phyloP scores from a whole-genome alignment of 768 basidiomycete species.

The Coprinopsis strossmayeri region DNA sequence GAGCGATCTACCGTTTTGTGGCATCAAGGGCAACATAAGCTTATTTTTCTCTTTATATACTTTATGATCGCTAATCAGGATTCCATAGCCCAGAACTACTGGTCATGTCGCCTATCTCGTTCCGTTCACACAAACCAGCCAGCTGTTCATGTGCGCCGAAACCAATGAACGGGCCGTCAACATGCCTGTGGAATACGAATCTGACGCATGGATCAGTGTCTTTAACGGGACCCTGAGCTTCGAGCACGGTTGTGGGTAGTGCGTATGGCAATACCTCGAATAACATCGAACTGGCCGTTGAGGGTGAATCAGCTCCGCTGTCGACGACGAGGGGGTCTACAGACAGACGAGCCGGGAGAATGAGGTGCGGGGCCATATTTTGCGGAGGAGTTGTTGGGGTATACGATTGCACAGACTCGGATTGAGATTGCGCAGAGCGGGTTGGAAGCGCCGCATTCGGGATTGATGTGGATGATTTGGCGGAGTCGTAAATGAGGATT shows the following conservation, averaged over 20 bases:
- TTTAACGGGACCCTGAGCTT: constrained; percentile 93
- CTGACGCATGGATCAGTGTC: constrained; percentile 93
- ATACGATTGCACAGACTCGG: too few relatives aligned
- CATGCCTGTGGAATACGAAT: constrained; percentile 92
- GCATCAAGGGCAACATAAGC: constrained; percentile 1
- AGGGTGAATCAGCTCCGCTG: not conserved
- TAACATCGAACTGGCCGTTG: constrained; percentile 2
- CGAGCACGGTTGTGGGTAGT: constrained; percentile 86
- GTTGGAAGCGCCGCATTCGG: too few relatives aligned
- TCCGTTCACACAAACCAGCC: constrained; percentile 71
- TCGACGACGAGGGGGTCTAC: constrained; percentile 8
- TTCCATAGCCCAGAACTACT: constrained; percentile 39
- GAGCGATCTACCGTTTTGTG: not conserved
- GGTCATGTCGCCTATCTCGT: constrained; percentile 58
- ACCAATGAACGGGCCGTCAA: constrained; percentile 78
- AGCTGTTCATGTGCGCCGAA: constrained; percentile 91
- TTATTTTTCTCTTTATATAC: not conserved
- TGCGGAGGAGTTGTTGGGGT: too few relatives aligned
- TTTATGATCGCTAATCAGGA: not conserved
- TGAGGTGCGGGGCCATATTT: too few relatives aligned
- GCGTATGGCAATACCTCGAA: constrained; percentile 45
- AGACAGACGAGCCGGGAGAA: too few relatives aligned
- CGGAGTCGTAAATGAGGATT: too few relatives aligned
- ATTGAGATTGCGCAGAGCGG: too few relatives aligned
- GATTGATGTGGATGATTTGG: too few relatives aligned